Base-by-base conservation (phyloP, 1,139 yeast genomes). In the Geotrichum klebahnii region DNA sequence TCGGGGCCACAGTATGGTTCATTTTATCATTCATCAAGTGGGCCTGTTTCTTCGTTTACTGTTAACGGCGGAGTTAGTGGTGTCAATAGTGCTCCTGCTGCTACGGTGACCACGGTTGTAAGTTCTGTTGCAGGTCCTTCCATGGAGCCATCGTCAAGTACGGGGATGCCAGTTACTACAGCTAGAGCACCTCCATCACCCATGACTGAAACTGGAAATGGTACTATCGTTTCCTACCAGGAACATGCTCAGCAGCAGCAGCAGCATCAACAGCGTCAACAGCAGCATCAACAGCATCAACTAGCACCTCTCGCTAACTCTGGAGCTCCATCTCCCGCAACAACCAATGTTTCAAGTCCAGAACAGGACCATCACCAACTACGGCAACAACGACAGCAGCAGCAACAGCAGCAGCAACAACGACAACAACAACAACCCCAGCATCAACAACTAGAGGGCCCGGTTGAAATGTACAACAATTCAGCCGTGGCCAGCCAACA, bases 311-410 rank as follows among this genome's bases (percentile, higher is more conserved):
- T 37, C 19, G 29, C 41, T 12, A 37, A 6, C 8, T 37, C 41
- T 8, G 41, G 41, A 2, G 41, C 24, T 8, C 41, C 41, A 10
- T 37, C 41, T 8, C 41, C 41, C n/a, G 41, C 41, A 20, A 37
- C 31, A 29, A 37, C 41, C 3, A 37, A 14, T 20, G 41, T 37
- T 37, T 37, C 41, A 37, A n/a, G n/a, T n/a, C n/a, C n/a, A n/a
- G n/a, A n/a, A n/a, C n/a, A n/a, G n/a, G n/a, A n/a, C n/a, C n/a
- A n/a, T n/a, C n/a, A n/a, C n/a, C n/a, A n/a, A n/a, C n/a, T n/a
- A n/a, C n/a, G n/a, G n/a, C 32, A 40, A 14, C 48, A 23, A 9
- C 28, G 26, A 3, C 38, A 36, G 22, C 48, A 45, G 16, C 37
- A 19, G 23, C 44, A 37, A 31, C 48, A 22, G 8, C 41, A 17